phyloP scores from a whole-genome alignment of 1,284 basidiomycete genomes.

The Coriolopsis trogii region DNA sequence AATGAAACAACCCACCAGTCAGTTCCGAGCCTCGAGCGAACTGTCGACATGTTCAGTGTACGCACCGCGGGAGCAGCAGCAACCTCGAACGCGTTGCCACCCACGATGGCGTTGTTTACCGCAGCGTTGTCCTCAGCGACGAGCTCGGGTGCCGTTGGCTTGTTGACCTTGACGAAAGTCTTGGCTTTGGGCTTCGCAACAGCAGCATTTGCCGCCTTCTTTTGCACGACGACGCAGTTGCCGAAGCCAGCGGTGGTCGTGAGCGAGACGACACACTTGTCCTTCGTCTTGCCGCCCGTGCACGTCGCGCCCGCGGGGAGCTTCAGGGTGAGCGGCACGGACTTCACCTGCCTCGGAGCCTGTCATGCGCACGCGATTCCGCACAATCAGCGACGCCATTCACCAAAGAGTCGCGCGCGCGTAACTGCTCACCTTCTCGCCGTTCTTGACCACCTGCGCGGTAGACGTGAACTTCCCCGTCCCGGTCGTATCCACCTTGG shows the following conservation, averaged over 20 bases:
- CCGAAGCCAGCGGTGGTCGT: constrained; percentile 49
- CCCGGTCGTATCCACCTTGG: constrained; percentile 39
- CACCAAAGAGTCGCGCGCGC: neutral
- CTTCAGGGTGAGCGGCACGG: constrained; percentile 43
- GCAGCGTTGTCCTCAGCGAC: no score
- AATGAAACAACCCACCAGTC: constrained; percentile 1
- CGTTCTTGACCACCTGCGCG: constrained; percentile 41
- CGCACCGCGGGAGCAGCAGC: no score
- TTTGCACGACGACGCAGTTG: constrained; percentile 50
- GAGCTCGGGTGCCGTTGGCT: no score
- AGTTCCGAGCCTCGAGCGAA: no score
- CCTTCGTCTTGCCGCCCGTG: constrained; percentile 44
- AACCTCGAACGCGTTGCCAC: no score
- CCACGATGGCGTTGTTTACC: no score
- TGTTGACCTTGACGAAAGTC: no score
- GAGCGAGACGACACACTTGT: constrained; percentile 52
- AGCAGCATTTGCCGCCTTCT: constrained; percentile 1
- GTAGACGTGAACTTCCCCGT: constrained; percentile 40
- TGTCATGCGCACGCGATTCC: neutral
- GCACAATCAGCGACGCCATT: no score
- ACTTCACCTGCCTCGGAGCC: constrained; percentile 36
- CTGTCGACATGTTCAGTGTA: no score
- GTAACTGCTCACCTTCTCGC: constrained; percentile 32
- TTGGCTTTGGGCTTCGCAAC: no score
- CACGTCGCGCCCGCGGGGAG: constrained; percentile 52